These are phyloP conservation scores for Coprinopsis cinerea DNA, from an alignment of 768 basidiomycete genomes.

Conservation along the genomic window DNA sequence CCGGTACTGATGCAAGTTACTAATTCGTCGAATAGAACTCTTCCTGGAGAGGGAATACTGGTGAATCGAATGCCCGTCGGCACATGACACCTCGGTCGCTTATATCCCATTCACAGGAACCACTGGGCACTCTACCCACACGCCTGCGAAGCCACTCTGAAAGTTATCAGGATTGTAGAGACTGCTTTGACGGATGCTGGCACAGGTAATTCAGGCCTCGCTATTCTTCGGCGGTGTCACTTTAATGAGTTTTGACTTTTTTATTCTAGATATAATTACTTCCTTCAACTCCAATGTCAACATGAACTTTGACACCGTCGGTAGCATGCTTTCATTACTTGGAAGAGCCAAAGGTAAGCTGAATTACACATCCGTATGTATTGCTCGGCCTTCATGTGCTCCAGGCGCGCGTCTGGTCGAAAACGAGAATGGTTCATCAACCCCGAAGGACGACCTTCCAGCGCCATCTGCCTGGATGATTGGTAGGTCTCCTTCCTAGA, in stretches of 20 bases:
- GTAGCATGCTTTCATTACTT: no score
- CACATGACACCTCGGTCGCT: no score
- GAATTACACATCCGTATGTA: no score
- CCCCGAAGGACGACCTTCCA: no score
- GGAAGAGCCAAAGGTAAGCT: no score
- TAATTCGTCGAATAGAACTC: slow-evolving; percentile 21
- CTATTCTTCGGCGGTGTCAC: not conserved
- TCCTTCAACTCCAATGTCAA: not conserved
- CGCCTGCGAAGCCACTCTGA: not conserved
- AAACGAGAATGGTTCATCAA: no score
- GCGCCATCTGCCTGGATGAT: slow-evolving; percentile 1
- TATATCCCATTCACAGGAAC: slow-evolving; percentile 19
- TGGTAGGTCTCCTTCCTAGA: no score
- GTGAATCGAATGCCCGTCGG: no score
- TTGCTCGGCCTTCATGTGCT: no score
- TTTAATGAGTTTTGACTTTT: not conserved
- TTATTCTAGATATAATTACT: not conserved
- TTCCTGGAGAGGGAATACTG: slow-evolving; percentile 36
- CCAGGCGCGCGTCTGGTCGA: no score
- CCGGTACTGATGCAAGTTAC: not conserved
- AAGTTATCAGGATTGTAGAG: not conserved
- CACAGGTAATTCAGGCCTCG: not conserved
- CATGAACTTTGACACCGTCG: not conserved
- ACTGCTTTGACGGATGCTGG: not conserved
- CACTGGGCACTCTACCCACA: slow-evolving; percentile 31